Base-by-base conservation (phyloP, 352 stramenopile species). In the Albugo candida region DNA sequence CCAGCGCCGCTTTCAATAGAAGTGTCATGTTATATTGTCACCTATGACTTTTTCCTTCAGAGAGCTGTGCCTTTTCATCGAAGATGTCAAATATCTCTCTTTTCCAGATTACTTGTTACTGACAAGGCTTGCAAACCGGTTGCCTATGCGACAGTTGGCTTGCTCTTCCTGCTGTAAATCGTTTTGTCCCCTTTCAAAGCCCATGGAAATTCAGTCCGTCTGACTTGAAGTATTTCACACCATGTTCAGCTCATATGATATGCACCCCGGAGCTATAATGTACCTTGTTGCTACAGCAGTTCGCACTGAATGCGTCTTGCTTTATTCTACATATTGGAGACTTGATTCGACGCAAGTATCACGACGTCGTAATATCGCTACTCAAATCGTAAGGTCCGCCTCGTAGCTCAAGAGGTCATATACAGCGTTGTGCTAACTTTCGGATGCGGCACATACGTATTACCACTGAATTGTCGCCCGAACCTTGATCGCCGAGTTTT, bases 361-460 rank as follows among this genome's bases (percentile, higher is more conserved):
- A n/a, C n/a, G n/a, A n/a, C 27, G 66, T 88, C 92, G 91, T 97
- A 4, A 97, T 80, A 56, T 97, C 92, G 48, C 75, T 93, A 56
- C 95, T 97, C 80, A 78, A 95, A 53, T 95, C 84, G 58, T 97
- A 97, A 17, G 82, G 80, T 45, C 92, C 75, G n/a, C 91, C 89
- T 2, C 81, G 72, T 16, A 97, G 67, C 34, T 97, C 83, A 88
- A 0, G 91, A 86, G 10, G 83, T 93, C 83, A 97, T 96, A 56
- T 97, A 97, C 17, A 97, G 62, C 36, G 89, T 87, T 18, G 87
- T 97, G 3, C 89, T 87, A 13, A 96, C 87, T 51, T 95, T 94
- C 11, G 78, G 92, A 40, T 87, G 78, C 13, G 83, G 75, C 38
- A 86, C 65, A 17, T 87, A 53, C 3, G 75, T 89, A 47, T 88